These are phyloP conservation scores for Lepidium aucheri DNA, from an alignment of 345 rosid species.

Conservation along the genomic window DNA sequence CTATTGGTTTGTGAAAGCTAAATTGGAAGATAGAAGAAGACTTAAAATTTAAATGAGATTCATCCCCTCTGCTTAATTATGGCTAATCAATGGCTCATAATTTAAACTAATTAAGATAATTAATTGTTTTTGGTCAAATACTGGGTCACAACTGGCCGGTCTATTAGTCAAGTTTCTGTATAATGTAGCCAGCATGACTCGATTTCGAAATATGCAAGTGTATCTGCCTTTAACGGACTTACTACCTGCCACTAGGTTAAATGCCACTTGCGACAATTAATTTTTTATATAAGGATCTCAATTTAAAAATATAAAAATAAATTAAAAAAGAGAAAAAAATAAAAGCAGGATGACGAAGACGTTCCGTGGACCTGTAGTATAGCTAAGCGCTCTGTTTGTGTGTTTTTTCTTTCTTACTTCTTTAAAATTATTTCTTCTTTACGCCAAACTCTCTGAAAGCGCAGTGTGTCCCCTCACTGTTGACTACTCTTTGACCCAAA, in stretches of 20 bases:
- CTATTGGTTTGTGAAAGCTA: slow-evolving; percentile 24
- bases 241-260: no score
- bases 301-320: neutral
- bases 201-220: no score
- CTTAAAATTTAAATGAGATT: neutral
- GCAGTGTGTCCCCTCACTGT: neutral
- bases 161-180: no score
- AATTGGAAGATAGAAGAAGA: slow-evolving; percentile 4
- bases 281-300: no score
- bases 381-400: neutral
- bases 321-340: neutral
- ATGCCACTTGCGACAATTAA: no score
- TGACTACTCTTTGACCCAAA: neutral
- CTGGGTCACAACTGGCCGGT: no score
- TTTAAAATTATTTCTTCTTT: no score
- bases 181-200: no score
- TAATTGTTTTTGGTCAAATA: no score
- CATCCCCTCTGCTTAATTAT: slow-evolving; percentile 19
- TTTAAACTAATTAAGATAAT: slow-evolving; percentile 3
- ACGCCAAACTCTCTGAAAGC: no score
- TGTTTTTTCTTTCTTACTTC: no score
- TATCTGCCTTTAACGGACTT: no score
- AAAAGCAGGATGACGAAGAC: slow-evolving; percentile 1
- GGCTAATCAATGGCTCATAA: slow-evolving; percentile 8
- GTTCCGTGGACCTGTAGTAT: slow-evolving; percentile 2